phyloP scores from a whole-genome alignment of 208 protist genomes.

The Crithidia fasciculata region DNA sequence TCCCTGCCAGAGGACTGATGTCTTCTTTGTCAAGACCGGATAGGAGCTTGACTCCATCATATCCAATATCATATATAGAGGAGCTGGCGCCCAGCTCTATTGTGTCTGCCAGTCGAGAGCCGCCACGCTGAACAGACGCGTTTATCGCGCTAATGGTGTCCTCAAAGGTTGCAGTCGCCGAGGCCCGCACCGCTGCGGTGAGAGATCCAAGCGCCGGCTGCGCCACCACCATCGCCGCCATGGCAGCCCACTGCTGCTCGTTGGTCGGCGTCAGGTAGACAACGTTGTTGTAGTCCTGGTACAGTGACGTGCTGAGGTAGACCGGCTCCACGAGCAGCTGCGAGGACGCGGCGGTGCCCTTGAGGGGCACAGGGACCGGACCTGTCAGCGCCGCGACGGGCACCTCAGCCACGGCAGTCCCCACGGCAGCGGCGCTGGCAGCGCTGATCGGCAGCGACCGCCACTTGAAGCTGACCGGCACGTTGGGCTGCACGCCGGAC shows the following conservation, averaged over 20 bases:
- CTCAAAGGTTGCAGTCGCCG: background rate
- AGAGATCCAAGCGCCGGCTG: background rate
- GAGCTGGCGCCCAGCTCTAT: no score
- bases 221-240: slow-evolving; percentile 13
- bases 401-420: background rate
- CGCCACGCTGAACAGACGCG: background rate
- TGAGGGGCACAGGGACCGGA: background rate
- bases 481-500: slow-evolving; percentile 1
- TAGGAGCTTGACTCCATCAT: no score
- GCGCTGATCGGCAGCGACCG: background rate
- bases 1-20: no score
- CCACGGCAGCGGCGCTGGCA: background rate
- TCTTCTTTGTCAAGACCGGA: no score
- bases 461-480: background rate
- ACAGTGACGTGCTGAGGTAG: slow-evolving; percentile 16
- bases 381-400: slow-evolving; percentile 6
- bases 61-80: no score
- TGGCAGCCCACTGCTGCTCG: slow-evolving; percentile 33
- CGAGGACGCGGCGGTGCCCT: background rate
- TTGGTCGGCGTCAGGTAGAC: slow-evolving; percentile 31
- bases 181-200: background rate
- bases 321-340: slow-evolving; percentile 18
- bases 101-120: background rate
- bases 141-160: background rate
- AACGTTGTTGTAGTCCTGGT: slow-evolving; percentile 28